Percentiles rank a stretch among this genome's conserved stretches.
phyloP scores from a whole-genome alignment of 805 yeast species.

The Peterozyma toletana region DNA sequence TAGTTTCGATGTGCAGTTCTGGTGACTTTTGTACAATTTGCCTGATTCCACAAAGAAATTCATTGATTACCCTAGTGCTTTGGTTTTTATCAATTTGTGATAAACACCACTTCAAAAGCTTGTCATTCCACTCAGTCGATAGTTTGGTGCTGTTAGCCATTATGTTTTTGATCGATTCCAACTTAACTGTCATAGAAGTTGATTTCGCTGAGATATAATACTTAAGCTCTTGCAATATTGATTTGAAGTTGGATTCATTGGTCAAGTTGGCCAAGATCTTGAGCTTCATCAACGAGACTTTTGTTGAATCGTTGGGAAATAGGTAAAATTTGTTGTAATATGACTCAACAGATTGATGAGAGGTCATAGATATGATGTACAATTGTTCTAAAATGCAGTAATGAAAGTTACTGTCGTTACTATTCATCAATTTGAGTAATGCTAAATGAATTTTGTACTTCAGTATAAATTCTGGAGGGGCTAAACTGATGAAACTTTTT shows the following conservation, averaged over 20 bases:
- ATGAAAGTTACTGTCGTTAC: conserved; percentile 22
- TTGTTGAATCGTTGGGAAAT: conserved; percentile 42
- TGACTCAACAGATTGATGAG: conserved; percentile 23
- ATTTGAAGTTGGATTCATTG: conserved; percentile 40
- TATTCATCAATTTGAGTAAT: conserved; percentile 33
- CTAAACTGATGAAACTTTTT: conserved; percentile 48
- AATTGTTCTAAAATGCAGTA: conserved; percentile 41
- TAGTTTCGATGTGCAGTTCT: conserved; percentile 42
- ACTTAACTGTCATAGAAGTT: conserved; percentile 12
- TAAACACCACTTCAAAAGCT: conserved; percentile 59
- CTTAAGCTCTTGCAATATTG: conserved; percentile 56
- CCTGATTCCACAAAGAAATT: conserved; percentile 66
- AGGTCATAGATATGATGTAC: conserved; percentile 22
- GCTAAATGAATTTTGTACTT: conserved; percentile 42
- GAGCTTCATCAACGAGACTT: conserved; percentile 46
- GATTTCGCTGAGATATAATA: conserved; percentile 29
- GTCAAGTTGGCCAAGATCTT: conserved; percentile 54
- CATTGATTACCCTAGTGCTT: conserved; percentile 39
- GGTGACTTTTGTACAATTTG: conserved; percentile 62
- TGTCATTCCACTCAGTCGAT: conserved; percentile 37
- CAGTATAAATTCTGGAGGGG: conserved; percentile 46
- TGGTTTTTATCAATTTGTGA: conserved; percentile 29
- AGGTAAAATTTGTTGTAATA: conserved; percentile 45
- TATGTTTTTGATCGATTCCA: conserved; percentile 45
- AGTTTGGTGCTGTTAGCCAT: conserved; percentile 26